Base-by-base conservation (phyloP, 176 grass and related monocot species). In the Canna indica region DNA sequence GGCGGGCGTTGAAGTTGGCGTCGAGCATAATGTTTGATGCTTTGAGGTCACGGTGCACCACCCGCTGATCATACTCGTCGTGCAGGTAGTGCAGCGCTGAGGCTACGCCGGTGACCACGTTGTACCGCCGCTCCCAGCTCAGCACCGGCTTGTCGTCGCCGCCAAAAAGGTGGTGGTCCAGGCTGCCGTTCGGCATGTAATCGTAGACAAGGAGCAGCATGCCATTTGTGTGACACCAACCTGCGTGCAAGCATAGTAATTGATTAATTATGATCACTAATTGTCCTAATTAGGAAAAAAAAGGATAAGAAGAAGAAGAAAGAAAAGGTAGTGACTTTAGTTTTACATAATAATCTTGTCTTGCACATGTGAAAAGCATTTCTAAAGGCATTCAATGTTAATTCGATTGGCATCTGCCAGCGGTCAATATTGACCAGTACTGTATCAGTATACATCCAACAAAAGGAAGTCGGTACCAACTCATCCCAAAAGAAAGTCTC, bases 31-130 rank as follows among this genome's bases (percentile, higher is more conserved):
- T 67, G 83, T 97, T 97, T 56, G 89, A 92, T 24, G 94, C 88
- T 84, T 97, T 97, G 77, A 97, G 80, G 90, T 97, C 94, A 0
- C 89, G 94, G 74, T 97, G 94, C 77, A 97, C 91, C 78, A 99
- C 94, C 47, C 76, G 76, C 78, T 93, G 86, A 34, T 93, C 86
- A 76, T 93, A 99, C 80, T 93, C 89, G 68, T 90, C 77, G 84
- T 99, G 94, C 67, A 99, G 94, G 75, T 99, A 93, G 68, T 93
- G 85, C 0, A 93, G 82, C 0, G 89, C 94, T 0, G 86, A 87
- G 22, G 94, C 86, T 1, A 93, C 82, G 77, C 75, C 89, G 53
- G 69, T 24, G 22, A 93, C 71, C 12, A 93, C 77, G 47, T 83
- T 87, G 84, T 90, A 87, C 0, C 94, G 83, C 73, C 81, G 86